Percentiles rank a stretch among this genome's conserved stretches.
phyloP scores from a whole-genome alignment of 352 stramenopile species.

The Globisporangium alternatum region DNA sequence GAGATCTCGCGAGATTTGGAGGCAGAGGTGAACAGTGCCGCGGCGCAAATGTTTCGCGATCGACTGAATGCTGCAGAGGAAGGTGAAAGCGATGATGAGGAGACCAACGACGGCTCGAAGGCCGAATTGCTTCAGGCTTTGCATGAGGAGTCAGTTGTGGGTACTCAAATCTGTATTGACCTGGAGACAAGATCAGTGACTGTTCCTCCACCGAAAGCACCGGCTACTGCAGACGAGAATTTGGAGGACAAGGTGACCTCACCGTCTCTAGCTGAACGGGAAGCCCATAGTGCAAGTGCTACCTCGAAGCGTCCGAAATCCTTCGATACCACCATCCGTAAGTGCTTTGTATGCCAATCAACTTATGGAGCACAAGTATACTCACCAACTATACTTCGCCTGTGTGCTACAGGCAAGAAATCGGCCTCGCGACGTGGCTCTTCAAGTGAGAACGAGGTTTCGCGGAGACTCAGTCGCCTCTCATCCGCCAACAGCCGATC shows the following conservation, averaged over 20 bases:
- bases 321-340: background rate
- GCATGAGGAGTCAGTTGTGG: background rate
- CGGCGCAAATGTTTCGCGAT: slow-evolving; percentile 36
- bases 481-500: background rate
- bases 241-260: background rate
- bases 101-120: background rate
- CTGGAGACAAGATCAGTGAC: background rate
- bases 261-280: background rate
- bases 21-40: slow-evolving; percentile 39
- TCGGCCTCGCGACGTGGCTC: background rate
- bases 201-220: background rate
- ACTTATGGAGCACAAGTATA: no score
- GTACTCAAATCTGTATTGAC: background rate
- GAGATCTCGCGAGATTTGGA: slow-evolving; percentile 49
- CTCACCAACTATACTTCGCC: no score
- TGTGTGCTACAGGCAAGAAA: background rate
- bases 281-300: background rate
- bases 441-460: background rate
- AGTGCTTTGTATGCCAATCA: background rate
- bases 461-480: background rate
- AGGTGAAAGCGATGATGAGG: background rate
- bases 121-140: background rate
- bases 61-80: slow-evolving; percentile 19
- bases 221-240: no score
- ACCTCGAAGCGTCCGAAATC: slow-evolving; percentile 5